Evolutionary conservation across 495 filamentous ascomycete species (phyloP), one percentile per base, ranked within the genome.

Genomic region (Astrocystis sublimbata): DNA sequence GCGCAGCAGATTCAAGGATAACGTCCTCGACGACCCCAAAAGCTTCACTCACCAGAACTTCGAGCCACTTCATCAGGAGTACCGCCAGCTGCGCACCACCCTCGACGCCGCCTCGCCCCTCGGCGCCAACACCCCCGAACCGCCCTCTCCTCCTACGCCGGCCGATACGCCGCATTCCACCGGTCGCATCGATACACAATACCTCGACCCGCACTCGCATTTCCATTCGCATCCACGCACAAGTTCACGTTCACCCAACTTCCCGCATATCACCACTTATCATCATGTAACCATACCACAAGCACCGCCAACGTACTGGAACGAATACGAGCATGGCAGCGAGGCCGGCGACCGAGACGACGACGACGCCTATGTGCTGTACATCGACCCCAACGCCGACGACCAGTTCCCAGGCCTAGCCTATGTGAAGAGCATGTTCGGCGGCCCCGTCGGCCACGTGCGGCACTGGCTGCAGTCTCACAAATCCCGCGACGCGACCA

Each of bases 251-350:
- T n/a, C n/a, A n/a, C n/a, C n/a, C n/a, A n/a, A n/a, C n/a, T n/a
- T n/a, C n/a, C n/a, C n/a, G n/a, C n/a, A n/a, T n/a, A n/a, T n/a
- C n/a, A n/a, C n/a, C n/a, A n/a, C n/a, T n/a, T n/a, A n/a, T n/a
- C n/a, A n/a, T n/a, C n/a, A n/a, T n/a, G n/a, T n/a, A n/a, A 17
- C 15, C 2, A 49, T 26, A 7, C 46, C 46, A 1, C 13, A 64
- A 10, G 3, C 61, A 28, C 60, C 65, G 57, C 43, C 60, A 62
- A 70, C 15, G 28, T 88, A 88, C 65, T 88, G 86, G 86, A 87
- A 87, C 68, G 86, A 88, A 67, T 88, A 87, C 70, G 86, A 88
- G 43, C 71, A 85, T 68, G 83, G 81, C 6, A 85, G 84, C 66
- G 85, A 88, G 51, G 77, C 73, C 6, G 79, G 78, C 35, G 79